phyloP scores from a whole-genome alignment of 257 asterid species.

The Thymus quinquecostatus region DNA sequence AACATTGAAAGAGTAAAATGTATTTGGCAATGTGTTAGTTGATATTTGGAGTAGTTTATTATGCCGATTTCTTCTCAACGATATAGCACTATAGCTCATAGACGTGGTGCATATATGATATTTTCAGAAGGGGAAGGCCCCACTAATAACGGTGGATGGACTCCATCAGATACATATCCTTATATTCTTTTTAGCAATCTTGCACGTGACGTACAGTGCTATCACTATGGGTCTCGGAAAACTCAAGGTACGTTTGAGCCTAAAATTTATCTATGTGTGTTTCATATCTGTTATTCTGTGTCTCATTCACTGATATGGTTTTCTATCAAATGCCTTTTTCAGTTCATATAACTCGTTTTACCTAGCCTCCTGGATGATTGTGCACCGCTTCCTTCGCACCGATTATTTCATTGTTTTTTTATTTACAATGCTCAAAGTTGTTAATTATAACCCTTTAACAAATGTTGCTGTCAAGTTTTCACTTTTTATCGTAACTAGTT shows the following conservation, averaged over 20 bases:
- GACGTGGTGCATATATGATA: not conserved
- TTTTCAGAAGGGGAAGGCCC: constrained; percentile 55
- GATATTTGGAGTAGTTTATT: not conserved
- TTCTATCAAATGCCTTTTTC: constrained; percentile 8
- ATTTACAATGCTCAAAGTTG: not conserved
- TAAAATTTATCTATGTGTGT: not conserved
- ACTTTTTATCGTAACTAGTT: not conserved
- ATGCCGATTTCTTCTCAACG: not conserved
- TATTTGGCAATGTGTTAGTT: not conserved
- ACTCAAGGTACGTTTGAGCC: constrained; percentile 62
- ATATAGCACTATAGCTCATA: not conserved
- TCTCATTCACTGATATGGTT: constrained; percentile 5
- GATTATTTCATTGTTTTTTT: not conserved
- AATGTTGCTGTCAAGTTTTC: not conserved
- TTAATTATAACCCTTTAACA: not conserved
- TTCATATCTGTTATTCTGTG: constrained; percentile 1
- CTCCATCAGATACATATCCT: constrained; percentile 94
- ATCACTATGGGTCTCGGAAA: constrained; percentile 87
- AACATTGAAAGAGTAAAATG: too few species aligned
- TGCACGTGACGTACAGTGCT: constrained; percentile 84
- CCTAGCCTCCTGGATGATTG: not conserved
- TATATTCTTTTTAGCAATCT: constrained; percentile 86
- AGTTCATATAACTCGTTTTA: not conserved
- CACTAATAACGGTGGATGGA: constrained; percentile 72
- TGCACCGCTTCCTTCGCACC: not conserved